Base-by-base conservation (phyloP, 371 early-diverging fungal genomes). In the Mortierella polycephala region DNA sequence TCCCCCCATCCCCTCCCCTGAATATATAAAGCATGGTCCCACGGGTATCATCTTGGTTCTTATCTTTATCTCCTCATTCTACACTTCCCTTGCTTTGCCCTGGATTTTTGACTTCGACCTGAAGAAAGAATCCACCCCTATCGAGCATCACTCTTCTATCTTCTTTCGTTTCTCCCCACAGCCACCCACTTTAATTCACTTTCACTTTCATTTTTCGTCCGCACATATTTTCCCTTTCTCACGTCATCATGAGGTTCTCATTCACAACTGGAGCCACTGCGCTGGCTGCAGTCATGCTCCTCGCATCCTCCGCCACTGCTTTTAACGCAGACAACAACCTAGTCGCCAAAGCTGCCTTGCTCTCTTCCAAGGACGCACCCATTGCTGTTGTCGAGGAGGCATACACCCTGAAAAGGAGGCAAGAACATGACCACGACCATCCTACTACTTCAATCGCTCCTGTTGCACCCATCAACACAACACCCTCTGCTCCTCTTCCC, bases 371-470 rank as follows among this genome's bases (percentile, higher is more conserved):
- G 16, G 39, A 45, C 42, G 37, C 47, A 5, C 37, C 51, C 2
- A 40, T 44, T 18, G 20, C 52, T 39, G 37, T 18, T 41, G 41
- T 30, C 10, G 13, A 47, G 13, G 37, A 13, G 12, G 21, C 12
- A 21, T 41, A 41, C 18, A 7, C 20, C 30, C 37, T 59, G 53
- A 57, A 46, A 46, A 64, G 54, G 60, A 54, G 64, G 41, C 52
- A 54, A 23, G 62, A 47, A 11, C 51, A 51, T 30, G 57, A 62
- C 40, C 57, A 73, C 37, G 75, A 62, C 30, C 72, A 71, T 7
- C 12, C 75, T 18, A 41, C 70, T 3, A 20, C 62, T 4, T 47
- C 55, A 5, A 9, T 52, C 13, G 12, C 66, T 18, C 41, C 54
- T 18, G 7, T 37, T 11, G 60, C 54, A 44, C 23, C 53, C 11